Conservation (phyloP, 139 green algal genomes). For the Chlorella vulgaris region DNA sequence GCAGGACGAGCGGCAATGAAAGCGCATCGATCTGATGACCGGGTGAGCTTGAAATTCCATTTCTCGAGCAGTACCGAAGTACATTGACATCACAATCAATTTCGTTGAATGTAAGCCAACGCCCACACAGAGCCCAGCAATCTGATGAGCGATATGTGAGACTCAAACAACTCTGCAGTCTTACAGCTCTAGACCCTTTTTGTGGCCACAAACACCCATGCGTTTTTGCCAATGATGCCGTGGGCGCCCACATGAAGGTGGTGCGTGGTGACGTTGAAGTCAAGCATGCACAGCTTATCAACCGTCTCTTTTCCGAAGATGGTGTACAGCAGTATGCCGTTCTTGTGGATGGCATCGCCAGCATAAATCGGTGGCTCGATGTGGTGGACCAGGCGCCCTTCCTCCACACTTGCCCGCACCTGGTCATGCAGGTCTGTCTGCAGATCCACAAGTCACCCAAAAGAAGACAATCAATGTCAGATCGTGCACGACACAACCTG, state of each 20-base stretch:
- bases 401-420: slow-evolving; percentile 12
- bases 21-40: too few species aligned
- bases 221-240: slow-evolving; percentile 28
- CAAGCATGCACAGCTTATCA: slow-evolving; percentile 29
- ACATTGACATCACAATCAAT: too few species aligned
- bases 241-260: not conserved
- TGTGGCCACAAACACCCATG: slow-evolving; percentile 24
- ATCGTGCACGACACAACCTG: not conserved
- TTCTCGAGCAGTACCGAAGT: too few species aligned
- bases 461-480: not conserved
- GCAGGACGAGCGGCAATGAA: too few species aligned
- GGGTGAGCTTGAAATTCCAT: too few species aligned
- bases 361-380: slow-evolving; percentile 5
- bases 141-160: too few species aligned
- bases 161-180: too few species aligned
- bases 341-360: not conserved
- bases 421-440: slow-evolving; percentile 15
- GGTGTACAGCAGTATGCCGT: slow-evolving; percentile 24
- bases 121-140: too few species aligned
- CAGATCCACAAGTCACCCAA: too few species aligned
- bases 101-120: too few species aligned
- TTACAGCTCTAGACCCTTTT: too few species aligned
- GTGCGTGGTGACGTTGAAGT: not conserved
- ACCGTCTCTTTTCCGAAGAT: slow-evolving; percentile 22
- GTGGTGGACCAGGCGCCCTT: slow-evolving; percentile 10